These are phyloP conservation scores for Madurella mycetomatis DNA, from an alignment of 2,329 filamentous ascomycete species.

Conservation along the genomic window DNA sequence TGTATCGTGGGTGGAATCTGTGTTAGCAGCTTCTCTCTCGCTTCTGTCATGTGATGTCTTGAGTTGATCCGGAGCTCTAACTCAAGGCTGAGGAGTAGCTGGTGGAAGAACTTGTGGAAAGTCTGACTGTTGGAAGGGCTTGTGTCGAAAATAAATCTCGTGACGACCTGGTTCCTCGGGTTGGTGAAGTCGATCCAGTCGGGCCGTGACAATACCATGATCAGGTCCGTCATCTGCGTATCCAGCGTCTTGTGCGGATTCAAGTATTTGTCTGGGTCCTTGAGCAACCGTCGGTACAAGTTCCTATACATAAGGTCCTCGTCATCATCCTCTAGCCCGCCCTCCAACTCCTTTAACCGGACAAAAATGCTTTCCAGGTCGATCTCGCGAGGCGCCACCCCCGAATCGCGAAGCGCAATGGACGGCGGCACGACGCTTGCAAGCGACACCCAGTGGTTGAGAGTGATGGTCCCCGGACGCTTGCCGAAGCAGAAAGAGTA, in stretches of 20 bases:
- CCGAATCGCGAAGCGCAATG: slow-evolving; percentile 55
- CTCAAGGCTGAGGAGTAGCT: slow-evolving; percentile 69
- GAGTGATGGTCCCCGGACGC: slow-evolving; percentile 64
- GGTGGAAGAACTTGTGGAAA: slow-evolving; percentile 68
- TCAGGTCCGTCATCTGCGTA: slow-evolving; percentile 67
- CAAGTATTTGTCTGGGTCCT: slow-evolving; percentile 59
- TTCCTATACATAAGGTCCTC: slow-evolving; percentile 56
- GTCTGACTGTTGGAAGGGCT: slow-evolving; percentile 50
- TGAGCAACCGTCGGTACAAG: slow-evolving; percentile 64
- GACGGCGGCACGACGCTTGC: slow-evolving; percentile 53
- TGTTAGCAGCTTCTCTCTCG: slow-evolving; percentile 59
- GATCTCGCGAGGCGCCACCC: slow-evolving; percentile 56
- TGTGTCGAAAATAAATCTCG: slow-evolving; percentile 65
- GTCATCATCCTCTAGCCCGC: slow-evolving; percentile 52
- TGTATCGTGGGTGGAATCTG: slow-evolving; percentile 66
- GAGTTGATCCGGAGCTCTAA: slow-evolving; percentile 66
- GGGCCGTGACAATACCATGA: slow-evolving; percentile 62
- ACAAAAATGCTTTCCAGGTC: slow-evolving; percentile 54
- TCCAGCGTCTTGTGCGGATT: slow-evolving; percentile 62
- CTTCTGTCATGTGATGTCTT: slow-evolving; percentile 54
- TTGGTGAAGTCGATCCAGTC: slow-evolving; percentile 71
- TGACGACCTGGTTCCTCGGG: slow-evolving; percentile 67
- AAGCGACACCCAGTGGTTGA: slow-evolving; percentile 64
- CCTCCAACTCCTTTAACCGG: slow-evolving; percentile 55
- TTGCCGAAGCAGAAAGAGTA: slow-evolving; percentile 63